Evolutionary conservation across 495 filamentous ascomycete genomes (phyloP).

Genomic region (Aspergillus sclerotioniger): DNA sequence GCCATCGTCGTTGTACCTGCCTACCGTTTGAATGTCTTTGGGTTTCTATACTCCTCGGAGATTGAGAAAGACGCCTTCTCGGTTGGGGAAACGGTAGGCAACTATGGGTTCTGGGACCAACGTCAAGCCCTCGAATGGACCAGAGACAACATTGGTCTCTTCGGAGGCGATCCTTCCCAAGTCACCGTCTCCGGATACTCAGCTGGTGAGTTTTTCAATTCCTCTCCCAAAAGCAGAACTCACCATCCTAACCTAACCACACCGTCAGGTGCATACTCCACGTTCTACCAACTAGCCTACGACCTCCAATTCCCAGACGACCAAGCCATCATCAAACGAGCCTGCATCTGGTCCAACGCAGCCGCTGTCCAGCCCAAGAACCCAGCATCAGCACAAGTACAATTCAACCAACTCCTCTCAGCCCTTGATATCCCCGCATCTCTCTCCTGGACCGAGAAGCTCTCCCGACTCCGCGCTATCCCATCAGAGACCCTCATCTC

Average conservation of each 20-base stretch:
- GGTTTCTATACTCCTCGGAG: slow-evolving; percentile 59
- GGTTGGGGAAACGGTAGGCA: slow-evolving; percentile 43
- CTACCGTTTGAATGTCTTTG: slow-evolving; percentile 66
- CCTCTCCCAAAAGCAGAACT: background rate
- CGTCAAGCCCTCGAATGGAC: slow-evolving; percentile 64
- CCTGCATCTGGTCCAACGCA: slow-evolving; percentile 56
- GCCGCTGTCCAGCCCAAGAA: slow-evolving; percentile 54
- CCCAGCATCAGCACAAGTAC: slow-evolving; percentile 43
- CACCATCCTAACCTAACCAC: slow-evolving; percentile 1
- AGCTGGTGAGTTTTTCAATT: slow-evolving; percentile 39
- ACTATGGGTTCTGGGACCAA: slow-evolving; percentile 70
- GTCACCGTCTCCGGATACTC: slow-evolving; percentile 66
- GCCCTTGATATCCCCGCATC: slow-evolving; percentile 43
- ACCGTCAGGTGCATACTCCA: slow-evolving; percentile 58
- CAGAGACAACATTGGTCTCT: slow-evolving; percentile 53
- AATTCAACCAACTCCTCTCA: slow-evolving; percentile 55
- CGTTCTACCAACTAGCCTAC: slow-evolving; percentile 57
- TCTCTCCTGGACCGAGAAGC: slow-evolving; percentile 41
- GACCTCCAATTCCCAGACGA: slow-evolving; percentile 47
- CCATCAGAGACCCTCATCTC: slow-evolving; percentile 38
- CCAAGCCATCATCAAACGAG: slow-evolving; percentile 43
- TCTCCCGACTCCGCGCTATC: slow-evolving; percentile 43
- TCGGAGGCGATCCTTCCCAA: slow-evolving; percentile 62
- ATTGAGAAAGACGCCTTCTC: slow-evolving; percentile 53
- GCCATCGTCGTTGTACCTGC: slow-evolving; percentile 64